Evolutionary conservation across 176 grass and related monocot species (phyloP).

Genomic region (Avena insularis): DNA sequence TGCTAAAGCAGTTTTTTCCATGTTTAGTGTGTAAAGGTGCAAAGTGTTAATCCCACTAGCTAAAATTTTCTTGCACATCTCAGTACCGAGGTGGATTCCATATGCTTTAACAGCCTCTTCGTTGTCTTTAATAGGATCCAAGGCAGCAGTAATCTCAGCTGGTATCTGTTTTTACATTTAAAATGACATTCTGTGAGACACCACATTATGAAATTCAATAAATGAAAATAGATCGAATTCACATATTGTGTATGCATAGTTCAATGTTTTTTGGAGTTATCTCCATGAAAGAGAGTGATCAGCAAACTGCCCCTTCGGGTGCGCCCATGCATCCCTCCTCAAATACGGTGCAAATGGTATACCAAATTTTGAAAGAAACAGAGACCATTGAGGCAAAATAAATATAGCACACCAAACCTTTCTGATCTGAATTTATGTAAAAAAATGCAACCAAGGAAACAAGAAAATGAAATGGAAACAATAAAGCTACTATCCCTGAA

Average conservation of each 20-base stretch:
- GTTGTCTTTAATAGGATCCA: constrained; percentile 89
- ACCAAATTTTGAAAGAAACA: neutral
- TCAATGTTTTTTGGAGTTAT: constrained; percentile 11
- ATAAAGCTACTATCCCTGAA: neutral
- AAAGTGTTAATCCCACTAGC: constrained; percentile 82
- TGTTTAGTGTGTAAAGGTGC: constrained; percentile 91
- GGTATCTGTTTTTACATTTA: constrained; percentile 63
- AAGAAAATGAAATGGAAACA: neutral
- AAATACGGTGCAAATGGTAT: neutral
- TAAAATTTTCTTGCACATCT: constrained; percentile 96
- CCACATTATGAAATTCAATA: constrained; percentile 21
- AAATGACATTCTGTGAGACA: neutral
- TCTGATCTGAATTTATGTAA: neutral
- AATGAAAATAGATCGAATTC: neutral
- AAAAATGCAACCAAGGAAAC: neutral
- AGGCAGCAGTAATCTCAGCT: constrained; percentile 67
- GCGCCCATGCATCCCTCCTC: neutral
- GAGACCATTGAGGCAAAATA: neutral
- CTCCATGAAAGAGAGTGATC: neutral
- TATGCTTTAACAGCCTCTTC: constrained; percentile 86
- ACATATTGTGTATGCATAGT: neutral
- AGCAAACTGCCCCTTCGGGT: neutral
- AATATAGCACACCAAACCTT: neutral
- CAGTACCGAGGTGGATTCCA: constrained; percentile 82
- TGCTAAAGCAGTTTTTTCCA: constrained; percentile 86